These are phyloP conservation scores for Gastrodia elata DNA, from an alignment of 106 monocot genomes.

Conservation along the genomic window DNA sequence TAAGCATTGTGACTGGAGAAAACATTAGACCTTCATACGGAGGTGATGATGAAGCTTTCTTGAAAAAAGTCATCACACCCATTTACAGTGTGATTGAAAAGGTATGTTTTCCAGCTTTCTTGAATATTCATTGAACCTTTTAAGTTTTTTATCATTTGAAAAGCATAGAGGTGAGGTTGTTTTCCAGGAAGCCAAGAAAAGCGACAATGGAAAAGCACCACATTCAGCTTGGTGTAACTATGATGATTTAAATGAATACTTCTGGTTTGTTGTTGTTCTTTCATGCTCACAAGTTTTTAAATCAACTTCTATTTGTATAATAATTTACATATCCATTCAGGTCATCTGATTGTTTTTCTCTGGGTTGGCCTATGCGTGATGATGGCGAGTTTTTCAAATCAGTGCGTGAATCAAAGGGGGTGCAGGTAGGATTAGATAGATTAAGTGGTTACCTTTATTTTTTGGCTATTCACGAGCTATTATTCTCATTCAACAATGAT, in stretches of 20 bases:
- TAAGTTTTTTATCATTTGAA: constrained; percentile 1
- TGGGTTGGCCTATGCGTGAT: constrained; percentile 98
- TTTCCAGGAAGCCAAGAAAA: constrained; percentile 85
- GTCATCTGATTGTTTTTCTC: constrained; percentile 86
- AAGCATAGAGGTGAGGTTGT: not conserved
- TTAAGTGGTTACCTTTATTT: not conserved
- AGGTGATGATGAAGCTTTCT: constrained; percentile 91
- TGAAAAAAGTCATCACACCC: constrained; percentile 90
- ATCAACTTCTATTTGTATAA: not conserved
- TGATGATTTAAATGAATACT: constrained; percentile 98
- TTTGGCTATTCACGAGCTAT: no score
- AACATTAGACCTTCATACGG: constrained; percentile 91
- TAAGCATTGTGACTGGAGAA: constrained; percentile 93
- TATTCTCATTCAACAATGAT: no score
- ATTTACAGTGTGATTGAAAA: constrained; percentile 86
- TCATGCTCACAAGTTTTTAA: not conserved
- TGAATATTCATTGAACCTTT: not conserved
- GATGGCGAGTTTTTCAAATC: constrained; percentile 92
- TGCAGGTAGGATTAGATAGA: constrained; percentile 32
- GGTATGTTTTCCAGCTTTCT: constrained; percentile 40
- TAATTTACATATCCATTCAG: constrained; percentile 23
- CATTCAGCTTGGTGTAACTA: constrained; percentile 96
- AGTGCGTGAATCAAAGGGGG: constrained; percentile 36
- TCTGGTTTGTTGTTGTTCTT: constrained; percentile 51
- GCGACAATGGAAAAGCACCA: constrained; percentile 79